phyloP scores from a whole-genome alignment of 257 asterid genomes.

The Coffea eugenioides region DNA sequence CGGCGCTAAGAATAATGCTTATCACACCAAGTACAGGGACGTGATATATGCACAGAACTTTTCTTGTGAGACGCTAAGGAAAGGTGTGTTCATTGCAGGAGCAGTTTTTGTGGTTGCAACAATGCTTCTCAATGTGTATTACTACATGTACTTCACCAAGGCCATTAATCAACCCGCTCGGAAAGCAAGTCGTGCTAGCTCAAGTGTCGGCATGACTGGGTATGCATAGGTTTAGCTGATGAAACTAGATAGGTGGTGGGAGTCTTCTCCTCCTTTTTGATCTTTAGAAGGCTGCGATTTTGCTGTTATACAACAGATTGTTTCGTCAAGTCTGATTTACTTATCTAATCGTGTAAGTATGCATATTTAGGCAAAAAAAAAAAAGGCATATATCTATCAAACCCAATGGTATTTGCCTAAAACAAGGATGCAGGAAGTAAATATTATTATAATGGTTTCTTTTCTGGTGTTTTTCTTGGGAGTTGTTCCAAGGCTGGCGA shows the following conservation, averaged over 20 bases:
- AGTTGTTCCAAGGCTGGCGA: no score
- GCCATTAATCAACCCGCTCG: constrained; percentile 64
- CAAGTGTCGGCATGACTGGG: constrained; percentile 59
- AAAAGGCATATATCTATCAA: background rate
- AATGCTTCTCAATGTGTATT: constrained; percentile 70
- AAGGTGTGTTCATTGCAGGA: constrained; percentile 91
- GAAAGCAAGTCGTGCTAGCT: constrained; percentile 43
- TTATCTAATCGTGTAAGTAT: background rate
- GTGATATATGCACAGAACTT: constrained; percentile 56
- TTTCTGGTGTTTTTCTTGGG: no score
- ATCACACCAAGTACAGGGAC: constrained; percentile 75
- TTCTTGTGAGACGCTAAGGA: constrained; percentile 72
- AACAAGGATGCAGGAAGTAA: no score
- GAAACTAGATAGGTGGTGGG: background rate
- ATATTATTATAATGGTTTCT: no score
- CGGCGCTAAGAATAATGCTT: constrained; percentile 71
- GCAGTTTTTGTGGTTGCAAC: constrained; percentile 81
- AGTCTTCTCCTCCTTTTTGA: background rate
- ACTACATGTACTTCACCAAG: constrained; percentile 71
- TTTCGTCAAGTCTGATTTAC: background rate
- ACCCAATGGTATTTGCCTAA: background rate
- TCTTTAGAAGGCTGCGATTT: constrained; percentile 1
- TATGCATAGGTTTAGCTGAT: constrained; percentile 35
- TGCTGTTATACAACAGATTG: background rate
- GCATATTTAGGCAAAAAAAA: background rate